These are phyloP conservation scores for Diplodia sapinea DNA, from an alignment of 2,329 filamentous ascomycete genomes.

Conservation along the genomic window DNA sequence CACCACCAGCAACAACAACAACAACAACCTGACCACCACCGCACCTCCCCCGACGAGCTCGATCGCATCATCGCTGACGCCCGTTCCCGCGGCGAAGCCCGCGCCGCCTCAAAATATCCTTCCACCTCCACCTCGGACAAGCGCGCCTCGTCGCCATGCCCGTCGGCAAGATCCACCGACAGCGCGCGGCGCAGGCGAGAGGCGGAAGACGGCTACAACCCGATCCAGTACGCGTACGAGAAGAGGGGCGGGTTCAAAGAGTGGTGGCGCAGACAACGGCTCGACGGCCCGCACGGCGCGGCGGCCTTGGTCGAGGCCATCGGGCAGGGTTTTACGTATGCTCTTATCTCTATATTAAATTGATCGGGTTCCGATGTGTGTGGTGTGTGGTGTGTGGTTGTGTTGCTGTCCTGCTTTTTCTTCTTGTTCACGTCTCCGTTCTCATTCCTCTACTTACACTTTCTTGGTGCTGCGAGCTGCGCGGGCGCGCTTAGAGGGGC, in stretches of 20 bases:
- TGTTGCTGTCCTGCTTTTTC: not conserved
- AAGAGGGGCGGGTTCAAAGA: not conserved
- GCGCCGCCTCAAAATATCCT: not conserved
- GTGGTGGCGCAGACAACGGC: conserved; percentile 8
- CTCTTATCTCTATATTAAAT: not conserved
- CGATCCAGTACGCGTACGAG: not conserved
- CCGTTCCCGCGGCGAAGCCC: not conserved
- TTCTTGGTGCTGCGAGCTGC: not conserved
- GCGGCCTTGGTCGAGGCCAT: not conserved
- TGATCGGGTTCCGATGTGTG: not conserved
- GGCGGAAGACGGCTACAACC: conserved; percentile 12
- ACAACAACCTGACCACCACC: not conserved
- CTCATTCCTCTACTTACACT: not conserved
- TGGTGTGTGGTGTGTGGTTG: not conserved
- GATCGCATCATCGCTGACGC: not conserved
- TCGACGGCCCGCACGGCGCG: conserved; percentile 6
- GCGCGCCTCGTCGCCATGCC: not conserved
- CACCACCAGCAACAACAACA: too few relatives aligned
- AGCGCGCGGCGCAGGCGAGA: not conserved
- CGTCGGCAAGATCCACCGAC: not conserved
- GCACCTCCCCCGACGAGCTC: not conserved
- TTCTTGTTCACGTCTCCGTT: not conserved
- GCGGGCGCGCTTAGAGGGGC: not conserved
- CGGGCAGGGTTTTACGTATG: conserved; percentile 2
- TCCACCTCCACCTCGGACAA: not conserved